These are phyloP conservation scores for Pisolithus sp. DNA, from an alignment of 768 basidiomycete genomes.

Conservation along the genomic window DNA sequence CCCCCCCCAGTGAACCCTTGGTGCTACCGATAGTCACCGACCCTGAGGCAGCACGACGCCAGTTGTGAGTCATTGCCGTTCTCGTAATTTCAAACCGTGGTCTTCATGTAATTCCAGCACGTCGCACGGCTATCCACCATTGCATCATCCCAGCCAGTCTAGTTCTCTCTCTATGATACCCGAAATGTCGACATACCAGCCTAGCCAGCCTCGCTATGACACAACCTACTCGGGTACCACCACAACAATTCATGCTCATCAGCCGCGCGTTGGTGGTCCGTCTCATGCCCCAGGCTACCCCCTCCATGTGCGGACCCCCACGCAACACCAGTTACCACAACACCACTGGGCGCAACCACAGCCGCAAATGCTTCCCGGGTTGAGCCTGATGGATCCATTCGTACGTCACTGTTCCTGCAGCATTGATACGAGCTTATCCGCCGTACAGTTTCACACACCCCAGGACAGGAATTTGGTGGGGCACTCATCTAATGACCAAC, in stretches of 20 bases:
- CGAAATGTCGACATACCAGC: constrained; percentile 48
- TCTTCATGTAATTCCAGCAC: constrained; percentile 27
- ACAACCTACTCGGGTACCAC: constrained; percentile 35
- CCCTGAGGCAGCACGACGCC: constrained; percentile 38
- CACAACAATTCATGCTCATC: constrained; percentile 22
- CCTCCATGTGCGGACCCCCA: constrained; percentile 45
- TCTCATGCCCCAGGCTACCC: constrained; percentile 24
- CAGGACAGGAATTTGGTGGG: constrained; percentile 48
- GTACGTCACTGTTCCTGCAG: constrained; percentile 36
- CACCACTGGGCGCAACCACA: constrained; percentile 52
- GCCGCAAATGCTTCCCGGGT: constrained; percentile 35
- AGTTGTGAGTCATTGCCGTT: constrained; percentile 34
- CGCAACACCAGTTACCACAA: constrained; percentile 36
- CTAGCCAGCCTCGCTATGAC: constrained; percentile 46
- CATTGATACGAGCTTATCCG: constrained; percentile 4
- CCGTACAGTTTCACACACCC: constrained; percentile 21
- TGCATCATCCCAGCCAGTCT: constrained; percentile 35
- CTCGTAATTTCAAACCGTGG: neutral
- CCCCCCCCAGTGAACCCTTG: constrained; percentile 37
- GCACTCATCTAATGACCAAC: constrained; percentile 41
- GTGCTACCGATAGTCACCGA: constrained; percentile 38
- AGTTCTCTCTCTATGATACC: constrained; percentile 52
- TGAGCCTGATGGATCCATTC: constrained; percentile 57
- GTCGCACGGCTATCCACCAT: constrained; percentile 39
- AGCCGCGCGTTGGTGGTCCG: constrained; percentile 35